Base-by-base conservation (phyloP, 352 stramenopile species). In the Phytophthora melonis region DNA sequence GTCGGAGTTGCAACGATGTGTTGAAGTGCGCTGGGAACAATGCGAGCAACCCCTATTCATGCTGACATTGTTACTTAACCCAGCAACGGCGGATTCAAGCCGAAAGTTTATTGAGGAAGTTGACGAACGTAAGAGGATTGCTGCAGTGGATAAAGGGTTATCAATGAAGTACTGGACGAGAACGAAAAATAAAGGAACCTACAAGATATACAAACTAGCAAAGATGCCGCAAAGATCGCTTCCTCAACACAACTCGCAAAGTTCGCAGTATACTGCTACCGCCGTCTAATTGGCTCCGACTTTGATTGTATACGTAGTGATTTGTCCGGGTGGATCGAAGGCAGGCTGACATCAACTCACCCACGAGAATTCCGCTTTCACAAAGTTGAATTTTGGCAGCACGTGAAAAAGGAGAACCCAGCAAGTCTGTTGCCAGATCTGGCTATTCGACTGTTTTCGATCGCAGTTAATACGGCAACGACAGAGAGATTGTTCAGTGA, bases 261-360 rank as follows among this genome's bases (percentile, higher is more conserved):
- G 11, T 53, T 53, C 39, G 34, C 36, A 8, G 56, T 63, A 9
- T 63, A 63, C 36, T 63, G 53, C 55, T 61, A 30, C 11, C 32
- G 30, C 11, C 18, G 30, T n/a, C 56, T 63, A 8, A n/a, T 63
- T 53, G 36, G 13, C 3, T 19, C 47, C 45, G 21, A 53, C 21
- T 53, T 36, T 36, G 56, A 53, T 13, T 63, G 56, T 49, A 49
- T 61, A 32, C 32, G 55, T 25, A 59, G 27, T 14, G 53, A 59
- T 59, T 19, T 47, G 27, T 47, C 47, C 14, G 53, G 39, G n/a
- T 61, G 55, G 55, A 49, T 49, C 27, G 27, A 61, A 16, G 41
- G 36, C n/a, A 61, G 18, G n/a, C n/a, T n/a, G n/a, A n/a, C n/a
- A n/a, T n/a, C n/a, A n/a, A n/a, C n/a, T n/a, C n/a, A n/a, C n/a